phyloP scores from a whole-genome alignment of 345 rosid species.

The Carallia pectinifolia region DNA sequence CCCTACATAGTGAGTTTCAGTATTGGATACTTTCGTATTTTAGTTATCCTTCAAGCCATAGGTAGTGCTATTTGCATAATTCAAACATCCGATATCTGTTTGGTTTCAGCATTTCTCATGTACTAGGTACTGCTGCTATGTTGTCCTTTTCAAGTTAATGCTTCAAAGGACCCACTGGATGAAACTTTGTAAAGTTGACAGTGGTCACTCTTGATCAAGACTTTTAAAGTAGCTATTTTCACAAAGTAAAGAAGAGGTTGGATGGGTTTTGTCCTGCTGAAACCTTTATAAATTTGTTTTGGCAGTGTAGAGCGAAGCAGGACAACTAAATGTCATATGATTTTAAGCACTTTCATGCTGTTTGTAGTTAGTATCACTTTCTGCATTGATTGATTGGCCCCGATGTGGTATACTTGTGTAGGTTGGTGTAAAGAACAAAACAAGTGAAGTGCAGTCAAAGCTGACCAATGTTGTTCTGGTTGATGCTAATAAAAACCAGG shows the following conservation, averaged over 20 bases:
- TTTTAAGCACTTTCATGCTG: background rate
- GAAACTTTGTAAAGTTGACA: too few species aligned
- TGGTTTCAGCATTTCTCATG: background rate
- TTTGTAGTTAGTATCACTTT: too few species aligned
- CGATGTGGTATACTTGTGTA: slow-evolving; percentile 26
- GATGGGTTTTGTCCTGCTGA: too few species aligned
- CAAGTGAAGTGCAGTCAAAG: slow-evolving; percentile 60
- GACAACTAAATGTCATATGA: background rate
- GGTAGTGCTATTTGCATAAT: too few species aligned
- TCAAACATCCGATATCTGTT: background rate
- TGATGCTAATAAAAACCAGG: slow-evolving; percentile 74
- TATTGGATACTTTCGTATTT: slow-evolving; percentile 1
- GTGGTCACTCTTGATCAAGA: too few species aligned
- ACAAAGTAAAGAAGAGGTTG: too few species aligned
- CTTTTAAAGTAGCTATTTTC: too few species aligned
- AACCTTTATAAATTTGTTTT: too few species aligned
- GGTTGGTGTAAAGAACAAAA: slow-evolving; percentile 96
- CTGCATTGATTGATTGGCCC: slow-evolving; percentile 4
- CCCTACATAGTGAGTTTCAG: slow-evolving; percentile 81
- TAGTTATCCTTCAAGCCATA: too few species aligned
- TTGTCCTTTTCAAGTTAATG: background rate
- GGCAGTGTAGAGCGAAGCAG: too few species aligned
- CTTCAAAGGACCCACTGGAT: too few species aligned
- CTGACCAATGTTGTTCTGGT: slow-evolving; percentile 44
- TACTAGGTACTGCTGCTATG: too few species aligned